A percentile compares a stretch with the other conserved stretches of the same genome.
phyloP scores from a whole-genome alignment of 2,329 filamentous ascomycete genomes.

The Hypocreales sp. region DNA sequence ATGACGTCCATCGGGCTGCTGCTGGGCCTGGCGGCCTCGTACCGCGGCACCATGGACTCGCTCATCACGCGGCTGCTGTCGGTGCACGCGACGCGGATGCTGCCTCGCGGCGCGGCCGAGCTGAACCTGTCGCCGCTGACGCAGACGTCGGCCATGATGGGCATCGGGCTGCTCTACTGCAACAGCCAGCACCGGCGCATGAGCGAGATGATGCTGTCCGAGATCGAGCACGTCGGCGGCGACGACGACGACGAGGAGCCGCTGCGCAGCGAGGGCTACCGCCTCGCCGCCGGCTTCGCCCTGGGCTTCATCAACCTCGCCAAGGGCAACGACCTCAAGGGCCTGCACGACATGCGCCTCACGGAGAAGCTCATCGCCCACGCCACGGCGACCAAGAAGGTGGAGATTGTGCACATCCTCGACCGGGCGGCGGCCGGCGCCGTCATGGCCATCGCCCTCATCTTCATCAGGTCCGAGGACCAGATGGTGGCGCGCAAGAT shows the following conservation, averaged over 20 bases:
- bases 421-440: conserved; percentile 91
- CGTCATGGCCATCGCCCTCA: conserved; percentile 74
- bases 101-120: conserved; percentile 83
- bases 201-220: conserved; percentile 97
- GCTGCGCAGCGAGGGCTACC: conserved; percentile 87
- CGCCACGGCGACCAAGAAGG: conserved; percentile 77
- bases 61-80: conserved; percentile 85
- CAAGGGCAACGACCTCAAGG: conserved; percentile 74
- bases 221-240: conserved; percentile 74
- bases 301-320: conserved; percentile 90
- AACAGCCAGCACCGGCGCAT: conserved; percentile 93
- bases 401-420: conserved; percentile 81
- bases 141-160: conserved; percentile 94
- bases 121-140: conserved; percentile 85
- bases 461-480: conserved; percentile 96
- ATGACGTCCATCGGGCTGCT: conserved; percentile 98
- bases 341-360: conserved; percentile 84
- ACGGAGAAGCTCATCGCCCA: conserved; percentile 76
- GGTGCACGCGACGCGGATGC: conserved; percentile 88
- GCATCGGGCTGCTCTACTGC: conserved; percentile 86
- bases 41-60: conserved; percentile 93
- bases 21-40: conserved; percentile 80
- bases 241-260: conserved; percentile 75
- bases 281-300: conserved; percentile 83
- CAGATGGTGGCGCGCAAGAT: conserved; percentile 76